phyloP scores from a whole-genome alignment of 345 rosid species.

The Populus simonii region DNA sequence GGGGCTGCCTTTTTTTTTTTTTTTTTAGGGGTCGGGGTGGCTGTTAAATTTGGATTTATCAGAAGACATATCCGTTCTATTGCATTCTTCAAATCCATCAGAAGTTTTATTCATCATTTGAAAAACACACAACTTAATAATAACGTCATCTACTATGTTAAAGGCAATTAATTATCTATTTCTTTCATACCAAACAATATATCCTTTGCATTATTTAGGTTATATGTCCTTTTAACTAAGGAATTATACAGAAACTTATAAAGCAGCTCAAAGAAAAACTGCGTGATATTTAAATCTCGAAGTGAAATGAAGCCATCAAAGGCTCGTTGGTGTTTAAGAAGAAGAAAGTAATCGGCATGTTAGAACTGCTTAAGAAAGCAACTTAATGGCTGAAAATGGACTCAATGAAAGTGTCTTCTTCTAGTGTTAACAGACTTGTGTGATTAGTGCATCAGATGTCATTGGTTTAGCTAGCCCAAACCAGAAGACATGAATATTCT shows the following conservation, averaged over 20 bases:
- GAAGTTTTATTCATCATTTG: neutral
- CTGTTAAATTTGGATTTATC: no score
- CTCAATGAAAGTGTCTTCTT: neutral
- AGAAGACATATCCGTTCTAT: no score
- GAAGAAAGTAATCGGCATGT: neutral
- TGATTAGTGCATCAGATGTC: neutral
- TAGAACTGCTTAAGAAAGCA: neutral
- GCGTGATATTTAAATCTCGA: neutral
- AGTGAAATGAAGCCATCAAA: neutral
- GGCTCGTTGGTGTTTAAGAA: neutral
- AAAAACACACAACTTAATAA: neutral
- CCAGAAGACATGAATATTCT: conserved; percentile 38
- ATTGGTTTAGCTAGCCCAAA: conserved; percentile 17
- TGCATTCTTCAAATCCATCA: neutral
- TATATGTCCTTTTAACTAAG: neutral
- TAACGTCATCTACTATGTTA: neutral
- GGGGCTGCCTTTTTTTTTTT: no score
- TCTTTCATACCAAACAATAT: no score
- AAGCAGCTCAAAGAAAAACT: neutral
- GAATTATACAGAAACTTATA: neutral
- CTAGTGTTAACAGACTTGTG: neutral
- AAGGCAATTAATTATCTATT: no score
- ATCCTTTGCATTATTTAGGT: neutral
- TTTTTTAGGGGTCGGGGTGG: no score
- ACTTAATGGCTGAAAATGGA: neutral